phyloP scores from a whole-genome alignment of 495 filamentous ascomycete species.

The Cladorrhinum samala region DNA sequence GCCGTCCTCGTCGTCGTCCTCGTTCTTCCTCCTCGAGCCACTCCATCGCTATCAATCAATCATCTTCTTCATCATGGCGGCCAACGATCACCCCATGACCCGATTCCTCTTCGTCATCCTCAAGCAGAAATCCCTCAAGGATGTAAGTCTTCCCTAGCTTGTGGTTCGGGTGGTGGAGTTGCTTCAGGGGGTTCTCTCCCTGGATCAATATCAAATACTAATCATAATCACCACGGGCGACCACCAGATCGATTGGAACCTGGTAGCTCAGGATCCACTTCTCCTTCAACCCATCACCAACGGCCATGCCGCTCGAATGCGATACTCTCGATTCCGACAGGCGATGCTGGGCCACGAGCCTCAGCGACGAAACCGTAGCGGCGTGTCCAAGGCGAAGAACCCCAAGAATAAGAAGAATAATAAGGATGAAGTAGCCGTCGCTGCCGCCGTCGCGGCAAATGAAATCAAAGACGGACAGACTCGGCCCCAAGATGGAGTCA shows the following conservation, averaged over 20 bases:
- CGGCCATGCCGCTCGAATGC: constrained; percentile 77
- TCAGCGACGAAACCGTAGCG: constrained; percentile 33
- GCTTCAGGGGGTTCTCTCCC: no score
- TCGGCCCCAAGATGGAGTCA: no score
- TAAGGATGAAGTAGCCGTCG: constrained; percentile 21
- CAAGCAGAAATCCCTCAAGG: constrained; percentile 67
- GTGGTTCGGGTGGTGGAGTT: not conserved
- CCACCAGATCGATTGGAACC: constrained; percentile 65
- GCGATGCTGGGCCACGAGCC: constrained; percentile 37
- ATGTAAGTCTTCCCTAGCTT: constrained; percentile 42
- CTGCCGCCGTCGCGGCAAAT: constrained; percentile 1
- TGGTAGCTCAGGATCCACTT: constrained; percentile 52
- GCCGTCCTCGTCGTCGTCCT: constrained; percentile 18
- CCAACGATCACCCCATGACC: constrained; percentile 46
- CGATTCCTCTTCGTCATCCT: constrained; percentile 71
- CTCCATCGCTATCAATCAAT: not conserved
- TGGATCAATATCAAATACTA: no score
- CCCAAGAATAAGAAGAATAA: constrained; percentile 39
- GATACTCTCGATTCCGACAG: constrained; percentile 62
- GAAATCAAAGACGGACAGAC: not conserved
- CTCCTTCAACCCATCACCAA: constrained; percentile 60
- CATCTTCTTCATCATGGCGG: constrained; percentile 34
- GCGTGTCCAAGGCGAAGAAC: constrained; percentile 27
- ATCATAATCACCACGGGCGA: not conserved
- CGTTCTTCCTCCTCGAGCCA: not conserved